Conservation (phyloP, 495 filamentous ascomycete species). For the Penicillium soppii region DNA sequence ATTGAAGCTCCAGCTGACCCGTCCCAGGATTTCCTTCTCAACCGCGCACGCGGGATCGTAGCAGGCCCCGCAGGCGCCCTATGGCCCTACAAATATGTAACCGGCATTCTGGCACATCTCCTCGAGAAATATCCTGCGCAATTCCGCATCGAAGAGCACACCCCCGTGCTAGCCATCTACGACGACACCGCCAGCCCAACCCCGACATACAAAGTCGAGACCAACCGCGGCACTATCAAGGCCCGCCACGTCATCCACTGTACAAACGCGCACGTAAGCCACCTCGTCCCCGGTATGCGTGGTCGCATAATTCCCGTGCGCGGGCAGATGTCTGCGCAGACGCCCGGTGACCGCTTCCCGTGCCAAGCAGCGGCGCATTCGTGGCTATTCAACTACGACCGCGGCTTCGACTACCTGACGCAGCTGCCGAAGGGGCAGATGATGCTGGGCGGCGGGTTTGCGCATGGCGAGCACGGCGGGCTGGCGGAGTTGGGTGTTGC, state of each 20-base stretch:
- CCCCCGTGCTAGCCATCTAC: slow-evolving; percentile 55
- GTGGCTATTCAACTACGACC: slow-evolving; percentile 51
- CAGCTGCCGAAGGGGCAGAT: slow-evolving; percentile 61
- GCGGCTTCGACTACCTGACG: slow-evolving; percentile 76
- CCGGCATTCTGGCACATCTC: slow-evolving; percentile 59
- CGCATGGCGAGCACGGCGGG: slow-evolving; percentile 44
- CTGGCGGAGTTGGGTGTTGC: slow-evolving; percentile 45
- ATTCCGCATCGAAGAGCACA: slow-evolving; percentile 75
- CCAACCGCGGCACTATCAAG: slow-evolving; percentile 58
- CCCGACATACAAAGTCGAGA: slow-evolving; percentile 46
- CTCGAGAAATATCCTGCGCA: slow-evolving; percentile 32
- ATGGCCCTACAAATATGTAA: slow-evolving; percentile 83
- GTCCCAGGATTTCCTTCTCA: slow-evolving; percentile 32
- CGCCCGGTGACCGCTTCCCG: slow-evolving; percentile 46
- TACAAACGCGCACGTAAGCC: slow-evolving; percentile 76
- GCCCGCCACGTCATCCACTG: slow-evolving; percentile 66
- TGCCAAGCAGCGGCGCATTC: slow-evolving; percentile 29
- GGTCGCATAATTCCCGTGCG: slow-evolving; percentile 74
- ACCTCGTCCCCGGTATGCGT: slow-evolving; percentile 65
- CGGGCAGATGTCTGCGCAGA: slow-evolving; percentile 60
- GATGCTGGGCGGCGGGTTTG: slow-evolving; percentile 65
- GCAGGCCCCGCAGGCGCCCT: slow-evolving; percentile 46
- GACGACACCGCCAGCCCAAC: background rate
- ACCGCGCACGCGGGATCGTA: slow-evolving; percentile 43
- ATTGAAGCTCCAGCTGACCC: background rate